These are phyloP conservation scores for Coccomyxa sp. DNA, from an alignment of 139 green algal genomes.

Conservation along the genomic window DNA sequence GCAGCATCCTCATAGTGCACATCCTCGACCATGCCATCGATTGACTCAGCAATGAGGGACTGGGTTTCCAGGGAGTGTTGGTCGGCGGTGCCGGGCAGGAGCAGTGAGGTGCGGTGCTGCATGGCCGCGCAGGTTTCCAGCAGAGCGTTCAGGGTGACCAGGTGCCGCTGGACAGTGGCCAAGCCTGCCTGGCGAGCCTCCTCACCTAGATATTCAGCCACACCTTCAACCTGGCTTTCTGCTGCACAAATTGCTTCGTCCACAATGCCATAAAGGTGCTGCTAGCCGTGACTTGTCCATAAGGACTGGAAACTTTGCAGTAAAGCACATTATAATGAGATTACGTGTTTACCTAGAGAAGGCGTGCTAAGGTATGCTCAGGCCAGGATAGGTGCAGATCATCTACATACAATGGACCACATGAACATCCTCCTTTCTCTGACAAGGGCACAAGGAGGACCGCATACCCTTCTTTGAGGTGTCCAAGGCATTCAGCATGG, in stretches of 20 bases:
- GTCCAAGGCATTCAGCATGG: slow-evolving; percentile 17
- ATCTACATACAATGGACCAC: no score
- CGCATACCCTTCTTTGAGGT: slow-evolving; percentile 8
- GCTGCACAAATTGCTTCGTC: neutral
- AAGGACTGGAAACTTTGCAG: neutral
- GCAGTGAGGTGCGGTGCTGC: neutral
- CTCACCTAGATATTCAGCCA: neutral
- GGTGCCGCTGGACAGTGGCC: neutral
- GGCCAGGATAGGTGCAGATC: neutral
- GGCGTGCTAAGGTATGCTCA: neutral
- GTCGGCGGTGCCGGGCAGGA: neutral
- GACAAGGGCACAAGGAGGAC: neutral
- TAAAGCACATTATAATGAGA: neutral
- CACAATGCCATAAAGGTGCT: no score
- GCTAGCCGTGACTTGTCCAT: no score
- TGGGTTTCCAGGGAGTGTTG: neutral
- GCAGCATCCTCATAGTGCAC: slow-evolving; percentile 1
- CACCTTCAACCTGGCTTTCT: neutral
- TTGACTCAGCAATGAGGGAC: neutral
- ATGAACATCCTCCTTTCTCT: neutral
- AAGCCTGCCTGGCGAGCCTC: slow-evolving; percentile 1
- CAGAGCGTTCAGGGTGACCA: neutral
- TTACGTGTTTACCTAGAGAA: neutral
- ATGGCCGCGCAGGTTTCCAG: neutral
- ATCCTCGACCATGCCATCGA: neutral